These are phyloP conservation scores for Eucalyptus marginata DNA, from an alignment of 345 rosid species.

Conservation along the genomic window DNA sequence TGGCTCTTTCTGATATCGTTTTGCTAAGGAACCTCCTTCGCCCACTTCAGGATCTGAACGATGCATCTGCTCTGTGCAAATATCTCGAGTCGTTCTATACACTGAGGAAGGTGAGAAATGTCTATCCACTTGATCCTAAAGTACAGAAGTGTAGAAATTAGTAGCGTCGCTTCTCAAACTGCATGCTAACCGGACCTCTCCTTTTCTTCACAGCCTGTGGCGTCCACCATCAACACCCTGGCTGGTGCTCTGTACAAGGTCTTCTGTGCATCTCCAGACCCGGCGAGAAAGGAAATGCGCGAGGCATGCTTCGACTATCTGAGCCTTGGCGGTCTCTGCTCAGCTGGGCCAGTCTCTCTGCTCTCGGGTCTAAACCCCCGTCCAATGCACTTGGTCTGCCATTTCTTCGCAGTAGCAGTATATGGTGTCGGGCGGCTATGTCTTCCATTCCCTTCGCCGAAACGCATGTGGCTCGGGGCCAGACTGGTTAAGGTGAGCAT, in stretches of 20 bases:
- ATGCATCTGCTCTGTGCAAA: constrained; percentile 17
- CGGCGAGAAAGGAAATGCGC: constrained; percentile 16
- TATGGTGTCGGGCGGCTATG: constrained; percentile 11
- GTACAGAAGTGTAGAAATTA: not conserved
- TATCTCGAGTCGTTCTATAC: constrained; percentile 38
- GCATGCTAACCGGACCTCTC: not conserved
- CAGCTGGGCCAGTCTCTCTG: constrained; percentile 12
- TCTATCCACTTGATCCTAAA: not conserved
- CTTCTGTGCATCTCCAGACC: constrained; percentile 18
- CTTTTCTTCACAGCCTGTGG: constrained; percentile 7
- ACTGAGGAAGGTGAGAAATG: constrained; percentile 24
- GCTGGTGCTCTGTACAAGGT: constrained; percentile 20
- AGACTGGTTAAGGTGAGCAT: not conserved
- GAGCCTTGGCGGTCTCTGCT: constrained; percentile 19
- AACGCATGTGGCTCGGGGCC: constrained; percentile 16
- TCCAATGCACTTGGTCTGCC: constrained; percentile 7
- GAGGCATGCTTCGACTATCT: constrained; percentile 23
- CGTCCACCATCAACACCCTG: constrained; percentile 18
- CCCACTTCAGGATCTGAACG: constrained; percentile 20
- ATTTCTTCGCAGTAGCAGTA: constrained; percentile 17
- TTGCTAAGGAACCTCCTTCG: constrained; percentile 29
- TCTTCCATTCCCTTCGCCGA: constrained; percentile 20
- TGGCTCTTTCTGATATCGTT: constrained; percentile 37
- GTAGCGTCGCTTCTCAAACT: not conserved
- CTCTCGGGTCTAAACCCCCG: constrained; percentile 21